Evolutionary conservation across 1,139 yeast species (phyloP).

Genomic region (Geotrichum klebahnii): DNA sequence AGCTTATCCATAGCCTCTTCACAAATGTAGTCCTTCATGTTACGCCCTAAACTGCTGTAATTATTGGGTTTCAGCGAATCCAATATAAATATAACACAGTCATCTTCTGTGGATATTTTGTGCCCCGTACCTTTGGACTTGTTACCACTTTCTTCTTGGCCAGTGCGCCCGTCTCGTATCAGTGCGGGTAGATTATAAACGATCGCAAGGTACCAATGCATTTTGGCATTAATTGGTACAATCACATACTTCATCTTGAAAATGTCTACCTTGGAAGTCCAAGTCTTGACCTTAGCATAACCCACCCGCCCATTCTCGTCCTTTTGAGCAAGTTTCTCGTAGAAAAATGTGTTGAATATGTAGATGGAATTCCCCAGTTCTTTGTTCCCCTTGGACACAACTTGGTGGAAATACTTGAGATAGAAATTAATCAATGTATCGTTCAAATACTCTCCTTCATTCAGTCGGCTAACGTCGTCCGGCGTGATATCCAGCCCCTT

Average conservation of each 20-base stretch:
- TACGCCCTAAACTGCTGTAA: conserved; percentile 52
- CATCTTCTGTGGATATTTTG: background rate
- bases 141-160: background rate
- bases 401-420: conserved; percentile 30
- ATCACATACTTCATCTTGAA: conserved; percentile 59
- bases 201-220: conserved; percentile 81
- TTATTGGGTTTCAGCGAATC: conserved; percentile 59
- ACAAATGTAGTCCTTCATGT: conserved; percentile 58
- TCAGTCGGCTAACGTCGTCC: conserved; percentile 38
- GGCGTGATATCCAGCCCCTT: conserved; percentile 33
- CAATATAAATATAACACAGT: conserved; percentile 51
- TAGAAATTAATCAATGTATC: conserved; percentile 44
- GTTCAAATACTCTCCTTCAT: conserved; percentile 41
- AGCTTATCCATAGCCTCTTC: conserved; percentile 67
- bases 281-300: conserved; percentile 64
- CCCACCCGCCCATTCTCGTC: conserved; percentile 35
- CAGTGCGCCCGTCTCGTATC: background rate
- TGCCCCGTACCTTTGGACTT: background rate
- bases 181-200: conserved; percentile 33
- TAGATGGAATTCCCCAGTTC: conserved; percentile 43
- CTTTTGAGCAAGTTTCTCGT: conserved; percentile 51
- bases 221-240: conserved; percentile 73
- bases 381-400: conserved; percentile 14
- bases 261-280: conserved; percentile 72
- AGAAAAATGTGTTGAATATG: conserved; percentile 82